Conservation (phyloP, 331 rosid genomes). For the Quercus tomentella region DNA sequence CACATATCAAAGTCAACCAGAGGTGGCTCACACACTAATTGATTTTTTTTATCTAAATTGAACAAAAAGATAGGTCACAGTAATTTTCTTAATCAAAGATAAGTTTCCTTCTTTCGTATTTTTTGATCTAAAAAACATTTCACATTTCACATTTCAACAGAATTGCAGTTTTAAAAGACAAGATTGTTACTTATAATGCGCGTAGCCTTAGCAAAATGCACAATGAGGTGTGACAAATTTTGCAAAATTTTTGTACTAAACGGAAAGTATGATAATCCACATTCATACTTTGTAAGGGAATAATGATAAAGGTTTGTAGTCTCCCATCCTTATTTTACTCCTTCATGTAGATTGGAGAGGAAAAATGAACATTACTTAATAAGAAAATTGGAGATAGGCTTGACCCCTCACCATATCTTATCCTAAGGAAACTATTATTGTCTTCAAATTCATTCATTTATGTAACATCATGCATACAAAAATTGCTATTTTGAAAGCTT, state of each 20-base stretch:
- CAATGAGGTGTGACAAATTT: not conserved
- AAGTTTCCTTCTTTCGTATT: no score
- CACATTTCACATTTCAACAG: not conserved
- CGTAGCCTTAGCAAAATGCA: not conserved
- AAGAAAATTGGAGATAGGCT: constrained; percentile 6
- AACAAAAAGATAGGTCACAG: not conserved
- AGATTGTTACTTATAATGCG: not conserved
- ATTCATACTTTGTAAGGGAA: not conserved
- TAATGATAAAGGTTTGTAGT: not conserved
- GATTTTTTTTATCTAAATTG: no score
- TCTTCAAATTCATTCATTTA: not conserved
- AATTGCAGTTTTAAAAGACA: not conserved
- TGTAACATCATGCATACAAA: not conserved
- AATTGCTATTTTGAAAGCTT: not conserved
- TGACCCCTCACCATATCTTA: not conserved
- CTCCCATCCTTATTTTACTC: not conserved
- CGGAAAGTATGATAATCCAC: constrained; percentile 5
- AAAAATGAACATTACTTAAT: constrained; percentile 3
- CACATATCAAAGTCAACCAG: not conserved
- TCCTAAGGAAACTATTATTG: not conserved
- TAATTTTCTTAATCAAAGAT: not conserved
- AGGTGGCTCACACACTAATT: no score
- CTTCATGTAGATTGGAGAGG: constrained; percentile 2
- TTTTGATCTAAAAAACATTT: not conserved
- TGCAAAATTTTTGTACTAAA: not conserved